Base-by-base conservation (phyloP, 352 stramenopile genomes). In the Aphanomyces invadans region DNA sequence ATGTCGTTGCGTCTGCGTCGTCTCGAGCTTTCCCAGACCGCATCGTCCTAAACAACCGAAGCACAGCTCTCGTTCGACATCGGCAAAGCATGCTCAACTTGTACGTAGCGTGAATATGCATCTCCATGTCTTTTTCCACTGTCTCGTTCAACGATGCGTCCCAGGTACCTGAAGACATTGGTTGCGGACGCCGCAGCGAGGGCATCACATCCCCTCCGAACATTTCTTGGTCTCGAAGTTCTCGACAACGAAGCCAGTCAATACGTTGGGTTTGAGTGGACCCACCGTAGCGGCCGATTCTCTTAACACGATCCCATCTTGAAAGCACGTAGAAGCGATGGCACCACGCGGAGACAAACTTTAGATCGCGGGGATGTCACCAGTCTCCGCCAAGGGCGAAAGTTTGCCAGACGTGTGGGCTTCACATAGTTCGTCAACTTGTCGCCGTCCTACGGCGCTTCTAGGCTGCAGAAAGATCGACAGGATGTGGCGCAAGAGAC, bases 231-330 rank as follows among this genome's bases (percentile, higher is more conserved):
- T 11, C 12, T 57, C 5, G 19, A 29, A 29, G 19, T 29, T 11
- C 15, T 36, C 10, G 21, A 4, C 9, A n/a, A 52, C 44, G 49
- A 38, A 11, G 23, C 21, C 29, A 21, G 19, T 0, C 25, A 28
- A 7, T 57, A 57, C 29, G 23, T 57, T 1, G 49, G 49, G 12
- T 57, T 57, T 57, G 49, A 57, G 23, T 57, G 49, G 49, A 57
- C 17, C 25, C 49, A 57, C 11, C 15, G 49, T 7, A 57, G 49
- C 29, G 49, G 49, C 19, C 49, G 49, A n/a, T 57, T 57, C 49
- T 57, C 2, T 15, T 29, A 54, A 31, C 1, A 2, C n/a, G 15
- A 54, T 54, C 10, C 21, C 10, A 23, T 23, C 46, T 10, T 21
- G 15, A 29, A 10, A 54, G 10, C 11, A 54, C 21, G 11, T 54